phyloP scores from a whole-genome alignment of 1,284 basidiomycete genomes.

The Athelia sp. region DNA sequence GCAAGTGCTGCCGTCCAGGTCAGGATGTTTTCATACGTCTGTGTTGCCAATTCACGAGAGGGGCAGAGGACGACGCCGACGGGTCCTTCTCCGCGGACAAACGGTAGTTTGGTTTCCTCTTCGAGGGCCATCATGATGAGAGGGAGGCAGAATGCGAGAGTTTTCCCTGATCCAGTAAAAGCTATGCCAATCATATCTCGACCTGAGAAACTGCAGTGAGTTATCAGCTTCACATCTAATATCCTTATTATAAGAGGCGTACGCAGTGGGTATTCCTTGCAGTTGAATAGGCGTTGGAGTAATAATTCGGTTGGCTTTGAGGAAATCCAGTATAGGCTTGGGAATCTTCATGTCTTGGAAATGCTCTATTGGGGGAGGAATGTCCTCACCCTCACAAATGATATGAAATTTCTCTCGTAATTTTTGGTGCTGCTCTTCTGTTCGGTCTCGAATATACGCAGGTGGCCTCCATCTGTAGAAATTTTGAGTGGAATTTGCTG shows the following conservation, averaged over 20 bases:
- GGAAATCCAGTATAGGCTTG: conserved; percentile 72
- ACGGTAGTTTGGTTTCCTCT: conserved; percentile 88
- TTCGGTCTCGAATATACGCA: conserved; percentile 70
- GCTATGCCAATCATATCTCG: conserved; percentile 95
- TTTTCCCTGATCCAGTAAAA: conserved; percentile 92
- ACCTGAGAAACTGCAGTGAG: conserved; percentile 69
- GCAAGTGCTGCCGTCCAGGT: conserved; percentile 82
- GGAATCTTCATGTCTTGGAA: conserved; percentile 99
- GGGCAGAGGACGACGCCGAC: conserved; percentile 95
- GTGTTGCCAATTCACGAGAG: conserved; percentile 88
- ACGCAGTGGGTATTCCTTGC: conserved; percentile 95
- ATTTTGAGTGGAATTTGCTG: conserved; percentile 4
- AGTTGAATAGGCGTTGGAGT: conserved; percentile 94
- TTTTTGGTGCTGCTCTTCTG: conserved; percentile 65
- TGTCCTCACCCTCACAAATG: conserved; percentile 83
- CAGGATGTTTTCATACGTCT: conserved; percentile 93
- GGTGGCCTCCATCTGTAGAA: conserved; percentile 81
- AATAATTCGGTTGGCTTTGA: conserved; percentile 82
- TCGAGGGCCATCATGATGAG: conserved; percentile 95
- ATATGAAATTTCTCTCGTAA: conserved; percentile 92
- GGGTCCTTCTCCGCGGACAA: conserved; percentile 91
- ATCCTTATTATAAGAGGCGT: conserved; percentile 27
- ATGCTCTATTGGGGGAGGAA: conserved; percentile 92
- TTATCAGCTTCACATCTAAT: not conserved
- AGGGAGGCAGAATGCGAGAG: conserved; percentile 87